A percentile compares a stretch with the other conserved stretches of the same genome.
Conservation (phyloP, 2,329 filamentous ascomycete species). For the Hirsutella thompsonii region DNA sequence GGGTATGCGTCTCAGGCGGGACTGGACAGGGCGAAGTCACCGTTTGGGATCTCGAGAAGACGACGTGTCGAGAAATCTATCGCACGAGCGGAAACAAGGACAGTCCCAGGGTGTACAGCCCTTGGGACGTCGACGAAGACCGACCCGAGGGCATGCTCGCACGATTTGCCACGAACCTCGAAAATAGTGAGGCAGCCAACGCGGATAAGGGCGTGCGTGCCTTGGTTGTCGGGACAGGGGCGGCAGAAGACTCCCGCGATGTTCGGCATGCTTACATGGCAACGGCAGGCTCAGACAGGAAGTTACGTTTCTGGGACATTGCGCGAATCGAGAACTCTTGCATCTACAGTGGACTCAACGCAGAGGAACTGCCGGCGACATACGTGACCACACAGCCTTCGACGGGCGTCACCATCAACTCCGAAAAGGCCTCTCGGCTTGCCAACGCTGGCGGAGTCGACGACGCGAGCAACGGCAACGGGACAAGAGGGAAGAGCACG, state of each 20-base stretch:
- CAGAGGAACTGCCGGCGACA: constrained; percentile 58
- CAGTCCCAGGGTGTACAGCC: constrained; percentile 55
- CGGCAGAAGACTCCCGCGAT: constrained; percentile 56
- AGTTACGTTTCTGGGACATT: constrained; percentile 89
- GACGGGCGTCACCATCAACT: constrained; percentile 50
- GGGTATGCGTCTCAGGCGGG: constrained; percentile 81
- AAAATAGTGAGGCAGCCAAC: constrained; percentile 40
- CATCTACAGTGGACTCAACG: constrained; percentile 66
- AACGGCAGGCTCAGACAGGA: constrained; percentile 79
- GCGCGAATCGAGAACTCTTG: constrained; percentile 63
- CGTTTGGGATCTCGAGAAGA: constrained; percentile 90
- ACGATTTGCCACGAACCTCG: constrained; percentile 66
- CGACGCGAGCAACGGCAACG: neutral
- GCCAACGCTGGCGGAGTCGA: constrained; percentile 11
- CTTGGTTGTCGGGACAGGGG: constrained; percentile 61
- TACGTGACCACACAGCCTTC: constrained; percentile 55
- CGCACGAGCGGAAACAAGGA: constrained; percentile 53
- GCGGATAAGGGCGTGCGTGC: constrained; percentile 59
- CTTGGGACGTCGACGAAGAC: constrained; percentile 86
- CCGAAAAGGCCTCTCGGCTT: constrained; percentile 42
- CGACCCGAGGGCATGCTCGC: constrained; percentile 75
- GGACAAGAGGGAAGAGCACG: constrained; percentile 15
- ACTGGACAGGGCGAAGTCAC: constrained; percentile 81
- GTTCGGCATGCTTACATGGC: constrained; percentile 72
- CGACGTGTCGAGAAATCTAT: constrained; percentile 79